phyloP scores from a whole-genome alignment of 78 protist genomes.

The Speleostelium caveatum region DNA sequence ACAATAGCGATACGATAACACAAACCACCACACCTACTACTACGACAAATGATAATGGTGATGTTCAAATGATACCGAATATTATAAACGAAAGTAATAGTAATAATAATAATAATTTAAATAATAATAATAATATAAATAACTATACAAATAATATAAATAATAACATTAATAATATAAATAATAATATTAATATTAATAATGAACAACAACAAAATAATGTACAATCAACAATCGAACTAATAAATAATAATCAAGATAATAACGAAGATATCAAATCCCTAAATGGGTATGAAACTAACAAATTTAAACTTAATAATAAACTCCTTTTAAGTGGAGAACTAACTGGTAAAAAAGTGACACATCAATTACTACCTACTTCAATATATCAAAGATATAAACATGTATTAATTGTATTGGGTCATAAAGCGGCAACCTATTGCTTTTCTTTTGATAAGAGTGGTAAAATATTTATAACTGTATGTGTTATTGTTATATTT shows the following conservation, averaged over 20 bases:
- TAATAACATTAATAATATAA: background rate
- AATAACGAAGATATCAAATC: constrained; percentile 1
- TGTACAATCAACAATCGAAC: background rate
- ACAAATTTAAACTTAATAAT: too few relatives aligned
- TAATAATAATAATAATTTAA: constrained; percentile 2
- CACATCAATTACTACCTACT: background rate
- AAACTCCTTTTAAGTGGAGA: background rate
- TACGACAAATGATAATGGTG: background rate
- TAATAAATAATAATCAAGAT: background rate
- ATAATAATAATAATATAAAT: too few relatives aligned
- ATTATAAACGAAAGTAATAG: background rate
- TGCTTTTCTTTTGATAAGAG: constrained; percentile 58
- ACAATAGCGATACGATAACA: background rate
- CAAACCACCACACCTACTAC: background rate
- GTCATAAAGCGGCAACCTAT: constrained; percentile 69
- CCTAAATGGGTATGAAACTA: background rate
- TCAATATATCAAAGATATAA: constrained; percentile 1
- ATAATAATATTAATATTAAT: background rate
- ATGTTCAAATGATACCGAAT: too few relatives aligned
- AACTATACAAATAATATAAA: background rate
- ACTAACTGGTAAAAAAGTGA: background rate
- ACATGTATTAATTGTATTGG: constrained; percentile 19
- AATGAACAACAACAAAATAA: background rate
- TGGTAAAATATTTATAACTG: constrained; percentile 37
- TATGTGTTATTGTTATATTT: too few relatives aligned